phyloP scores from a whole-genome alignment of 2,329 filamentous ascomycete genomes.

The Trichophyton schoenleinii region DNA sequence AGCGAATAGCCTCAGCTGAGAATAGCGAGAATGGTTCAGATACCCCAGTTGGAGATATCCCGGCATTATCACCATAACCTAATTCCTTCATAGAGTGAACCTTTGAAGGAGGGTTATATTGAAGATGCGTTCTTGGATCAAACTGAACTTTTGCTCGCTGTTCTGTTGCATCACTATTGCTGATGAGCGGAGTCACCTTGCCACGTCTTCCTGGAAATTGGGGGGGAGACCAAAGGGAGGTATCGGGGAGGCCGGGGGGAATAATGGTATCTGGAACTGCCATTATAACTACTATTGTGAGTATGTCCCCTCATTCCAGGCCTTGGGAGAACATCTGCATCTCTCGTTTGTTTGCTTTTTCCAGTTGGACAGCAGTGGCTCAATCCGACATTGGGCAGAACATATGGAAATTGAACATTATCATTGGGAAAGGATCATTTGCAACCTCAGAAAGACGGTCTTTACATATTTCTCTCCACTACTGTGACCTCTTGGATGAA shows the following conservation, averaged over 20 bases:
- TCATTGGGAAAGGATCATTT: neutral
- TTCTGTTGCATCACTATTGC: neutral
- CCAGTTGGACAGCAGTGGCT: neutral
- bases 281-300: conserved; percentile 14
- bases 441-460: neutral
- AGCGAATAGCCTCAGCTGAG: conserved; percentile 46
- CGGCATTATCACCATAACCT: conserved; percentile 41
- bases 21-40: conserved; percentile 55
- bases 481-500: neutral
- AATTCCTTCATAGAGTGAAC: conserved; percentile 51
- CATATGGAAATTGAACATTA: neutral
- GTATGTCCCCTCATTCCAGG: conserved; percentile 8
- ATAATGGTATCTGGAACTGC: conserved; percentile 15
- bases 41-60: conserved; percentile 51
- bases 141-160: conserved; percentile 30
- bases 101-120: conserved; percentile 39
- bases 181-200: neutral
- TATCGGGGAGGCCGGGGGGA: conserved; percentile 6
- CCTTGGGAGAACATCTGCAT: neutral
- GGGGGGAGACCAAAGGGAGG: conserved; percentile 10
- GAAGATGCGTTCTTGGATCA: conserved; percentile 44
- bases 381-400: neutral
- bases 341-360: neutral
- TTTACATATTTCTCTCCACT: neutral
- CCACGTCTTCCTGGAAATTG: neutral